These are phyloP conservation scores for Blastomyces gilchristii DNA, from an alignment of 2,329 filamentous ascomycete genomes.

Conservation along the genomic window DNA sequence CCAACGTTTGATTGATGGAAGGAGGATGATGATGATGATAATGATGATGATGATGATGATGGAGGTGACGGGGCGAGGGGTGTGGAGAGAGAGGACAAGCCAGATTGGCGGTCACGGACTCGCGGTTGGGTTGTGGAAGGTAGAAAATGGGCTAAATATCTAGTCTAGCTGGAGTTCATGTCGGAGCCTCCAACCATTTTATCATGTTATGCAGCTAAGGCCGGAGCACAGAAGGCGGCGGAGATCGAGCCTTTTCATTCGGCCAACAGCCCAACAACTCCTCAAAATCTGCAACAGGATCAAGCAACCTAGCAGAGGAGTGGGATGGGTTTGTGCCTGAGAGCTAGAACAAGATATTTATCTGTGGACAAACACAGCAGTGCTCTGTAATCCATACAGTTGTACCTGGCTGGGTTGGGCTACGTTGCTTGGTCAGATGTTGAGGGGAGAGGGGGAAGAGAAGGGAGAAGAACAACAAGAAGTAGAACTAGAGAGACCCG, in stretches of 20 bases:
- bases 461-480: too few relatives aligned
- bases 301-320: too few relatives aligned
- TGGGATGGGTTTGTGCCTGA: too few relatives aligned
- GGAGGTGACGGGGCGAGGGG: not conserved
- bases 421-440: too few relatives aligned
- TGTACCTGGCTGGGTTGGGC: too few relatives aligned
- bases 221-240: not conserved
- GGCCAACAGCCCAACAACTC: not conserved
- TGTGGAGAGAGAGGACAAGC: too few relatives aligned
- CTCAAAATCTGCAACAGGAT: not conserved
- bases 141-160: not conserved
- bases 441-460: too few relatives aligned
- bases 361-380: too few relatives aligned
- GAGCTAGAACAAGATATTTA: too few relatives aligned
- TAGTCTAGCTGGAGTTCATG: not conserved
- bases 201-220: not conserved
- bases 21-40: too few relatives aligned
- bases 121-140: not conserved
- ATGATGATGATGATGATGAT: not conserved
- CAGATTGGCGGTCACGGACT: not conserved
- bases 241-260: not conserved
- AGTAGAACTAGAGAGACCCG: too few relatives aligned
- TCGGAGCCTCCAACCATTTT: not conserved
- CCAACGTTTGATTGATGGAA: not conserved
- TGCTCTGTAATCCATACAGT: too few relatives aligned